A percentile compares a stretch with the other conserved stretches of the same genome.
phyloP scores from a whole-genome alignment of 345 rosid genomes.

The Gynandropsis gynandra region DNA sequence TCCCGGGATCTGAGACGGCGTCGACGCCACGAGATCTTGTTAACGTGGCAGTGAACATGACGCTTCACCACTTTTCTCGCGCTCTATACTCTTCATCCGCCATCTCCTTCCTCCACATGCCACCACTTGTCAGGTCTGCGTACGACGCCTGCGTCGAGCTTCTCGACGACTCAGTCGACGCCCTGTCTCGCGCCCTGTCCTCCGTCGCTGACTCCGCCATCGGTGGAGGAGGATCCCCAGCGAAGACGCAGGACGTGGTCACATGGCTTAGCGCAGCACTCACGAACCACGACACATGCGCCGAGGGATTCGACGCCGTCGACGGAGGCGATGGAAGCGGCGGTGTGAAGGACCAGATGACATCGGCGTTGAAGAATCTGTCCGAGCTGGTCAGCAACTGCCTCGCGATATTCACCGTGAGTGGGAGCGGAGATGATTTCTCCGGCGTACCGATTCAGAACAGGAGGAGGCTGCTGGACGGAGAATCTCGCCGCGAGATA shows the following conservation, averaged over 20 bases:
- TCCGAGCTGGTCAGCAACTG: constrained; percentile 91
- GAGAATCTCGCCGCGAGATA: neutral
- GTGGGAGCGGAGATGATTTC: constrained; percentile 40
- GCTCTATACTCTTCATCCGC: constrained; percentile 60
- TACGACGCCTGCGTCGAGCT: constrained; percentile 88
- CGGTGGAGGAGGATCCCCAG: neutral
- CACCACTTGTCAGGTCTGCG: constrained; percentile 56
- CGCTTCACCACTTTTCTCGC: constrained; percentile 68
- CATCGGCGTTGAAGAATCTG: constrained; percentile 48
- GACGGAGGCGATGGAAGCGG: constrained; percentile 63
- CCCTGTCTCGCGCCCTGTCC: constrained; percentile 51
- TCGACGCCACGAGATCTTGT: constrained; percentile 53
- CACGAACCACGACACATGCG: constrained; percentile 91
- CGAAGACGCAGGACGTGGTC: constrained; percentile 47
- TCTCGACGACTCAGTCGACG: constrained; percentile 73
- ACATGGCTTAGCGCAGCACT: constrained; percentile 96
- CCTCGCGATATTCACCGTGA: constrained; percentile 62
- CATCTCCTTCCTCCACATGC: constrained; percentile 53
- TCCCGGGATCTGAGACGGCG: constrained; percentile 61
- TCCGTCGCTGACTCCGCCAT: constrained; percentile 22
- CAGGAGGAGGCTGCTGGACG: constrained; percentile 37
- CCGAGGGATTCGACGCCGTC: constrained; percentile 63
- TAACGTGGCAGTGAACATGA: constrained; percentile 91
- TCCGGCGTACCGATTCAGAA: constrained; percentile 88
- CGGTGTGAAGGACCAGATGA: constrained; percentile 55